Percentiles rank a stretch among this genome's conserved stretches.
Evolutionary conservation across 2,329 filamentous ascomycete genomes (phyloP).

Genomic region (Clarireedia hainanense): DNA sequence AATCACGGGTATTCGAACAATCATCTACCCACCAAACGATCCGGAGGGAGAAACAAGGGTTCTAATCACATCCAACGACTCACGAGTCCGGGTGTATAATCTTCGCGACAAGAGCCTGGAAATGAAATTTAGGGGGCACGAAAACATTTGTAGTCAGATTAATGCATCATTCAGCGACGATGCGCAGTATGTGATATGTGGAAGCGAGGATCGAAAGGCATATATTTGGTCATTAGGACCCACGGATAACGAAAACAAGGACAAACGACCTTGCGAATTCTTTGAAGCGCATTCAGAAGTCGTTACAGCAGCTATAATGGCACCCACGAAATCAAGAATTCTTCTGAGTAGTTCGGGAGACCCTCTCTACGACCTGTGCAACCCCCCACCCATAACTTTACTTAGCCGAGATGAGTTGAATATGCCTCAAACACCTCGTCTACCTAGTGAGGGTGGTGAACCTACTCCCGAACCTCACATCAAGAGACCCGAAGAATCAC

Average conservation of each 20-base stretch:
- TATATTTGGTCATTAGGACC: constrained; percentile 78
- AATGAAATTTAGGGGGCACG: constrained; percentile 83
- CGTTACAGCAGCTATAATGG: constrained; percentile 82
- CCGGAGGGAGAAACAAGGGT: constrained; percentile 63
- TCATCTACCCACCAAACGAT: constrained; percentile 48
- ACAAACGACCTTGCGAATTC: constrained; percentile 76
- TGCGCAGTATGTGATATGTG: constrained; percentile 77
- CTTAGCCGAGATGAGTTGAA: constrained; percentile 63
- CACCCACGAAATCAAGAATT: constrained; percentile 69
- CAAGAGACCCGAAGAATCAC: constrained; percentile 56
- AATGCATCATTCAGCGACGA: constrained; percentile 84
- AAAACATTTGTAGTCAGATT: constrained; percentile 86
- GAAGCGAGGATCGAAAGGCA: constrained; percentile 82
- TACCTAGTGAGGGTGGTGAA: constrained; percentile 13
- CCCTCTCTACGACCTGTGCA: constrained; percentile 93
- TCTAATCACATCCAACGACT: constrained; percentile 91
- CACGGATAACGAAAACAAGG: constrained; percentile 47
- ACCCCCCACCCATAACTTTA: constrained; percentile 81
- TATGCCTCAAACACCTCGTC: constrained; percentile 35
- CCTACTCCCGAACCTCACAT: constrained; percentile 26
- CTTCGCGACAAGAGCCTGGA: constrained; percentile 77
- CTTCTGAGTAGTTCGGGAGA: constrained; percentile 72
- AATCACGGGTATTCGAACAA: constrained; percentile 86
- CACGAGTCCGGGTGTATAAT: constrained; percentile 82
- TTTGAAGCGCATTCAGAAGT: constrained; percentile 87